Percentiles rank a stretch among this genome's conserved stretches.
Evolutionary conservation across 257 asterid species (phyloP).

Genomic region (Echites panduratus): DNA sequence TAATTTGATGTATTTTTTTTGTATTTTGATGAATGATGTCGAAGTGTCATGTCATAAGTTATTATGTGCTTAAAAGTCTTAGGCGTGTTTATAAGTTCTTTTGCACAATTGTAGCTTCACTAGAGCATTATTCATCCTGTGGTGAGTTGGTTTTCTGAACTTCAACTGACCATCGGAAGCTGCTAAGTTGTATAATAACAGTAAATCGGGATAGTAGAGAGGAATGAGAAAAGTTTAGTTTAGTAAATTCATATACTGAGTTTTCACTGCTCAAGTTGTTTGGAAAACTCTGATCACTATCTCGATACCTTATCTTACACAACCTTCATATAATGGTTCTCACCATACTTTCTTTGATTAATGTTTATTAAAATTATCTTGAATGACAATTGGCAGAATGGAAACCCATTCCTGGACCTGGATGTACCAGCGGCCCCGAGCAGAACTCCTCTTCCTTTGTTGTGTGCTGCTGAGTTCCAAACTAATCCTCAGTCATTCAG

Average conservation of each 20-base stretch:
- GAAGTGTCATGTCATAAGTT: background rate
- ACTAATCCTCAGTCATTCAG: constrained; percentile 25
- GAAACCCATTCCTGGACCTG: constrained; percentile 39
- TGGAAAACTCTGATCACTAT: background rate
- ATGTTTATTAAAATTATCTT: background rate
- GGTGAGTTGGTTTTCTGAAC: background rate
- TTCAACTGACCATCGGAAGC: background rate
- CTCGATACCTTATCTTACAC: background rate
- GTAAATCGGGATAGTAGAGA: background rate
- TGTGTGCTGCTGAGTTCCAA: constrained; percentile 48
- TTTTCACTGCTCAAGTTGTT: background rate
- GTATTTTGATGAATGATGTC: background rate
- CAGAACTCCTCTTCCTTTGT: constrained; percentile 32
- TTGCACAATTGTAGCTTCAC: background rate
- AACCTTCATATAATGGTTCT: background rate
- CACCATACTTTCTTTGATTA: background rate
- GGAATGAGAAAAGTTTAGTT: background rate
- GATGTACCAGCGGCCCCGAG: constrained; percentile 22
- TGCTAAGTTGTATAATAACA: background rate
- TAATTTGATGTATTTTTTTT: too few species aligned
- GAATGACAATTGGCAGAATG: constrained; percentile 33
- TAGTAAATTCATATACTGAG: background rate
- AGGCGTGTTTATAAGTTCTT: background rate
- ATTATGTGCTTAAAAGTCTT: background rate
- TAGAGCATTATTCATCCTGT: background rate